Conservation (phyloP, 2,329 filamentous ascomycete species). For the Neocucurbitaria cava region DNA sequence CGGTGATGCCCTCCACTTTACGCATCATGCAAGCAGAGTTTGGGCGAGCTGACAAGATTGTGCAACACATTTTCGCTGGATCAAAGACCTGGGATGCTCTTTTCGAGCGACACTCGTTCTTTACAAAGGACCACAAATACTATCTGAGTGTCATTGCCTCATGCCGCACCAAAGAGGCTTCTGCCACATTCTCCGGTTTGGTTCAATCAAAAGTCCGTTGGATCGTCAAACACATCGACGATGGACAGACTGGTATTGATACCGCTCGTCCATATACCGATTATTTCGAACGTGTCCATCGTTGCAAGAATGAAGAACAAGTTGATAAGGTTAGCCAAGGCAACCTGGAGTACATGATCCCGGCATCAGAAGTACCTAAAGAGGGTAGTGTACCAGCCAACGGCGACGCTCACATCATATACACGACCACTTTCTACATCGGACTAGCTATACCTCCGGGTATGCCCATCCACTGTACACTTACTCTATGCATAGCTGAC, state of each 20-base stretch:
- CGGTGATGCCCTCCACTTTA: slow-evolving; percentile 86
- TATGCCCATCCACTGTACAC: slow-evolving; percentile 52
- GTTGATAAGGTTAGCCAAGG: slow-evolving; percentile 69
- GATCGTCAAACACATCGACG: slow-evolving; percentile 82
- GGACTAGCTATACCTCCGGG: slow-evolving; percentile 81
- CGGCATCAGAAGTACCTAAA: slow-evolving; percentile 56
- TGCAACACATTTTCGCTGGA: slow-evolving; percentile 78
- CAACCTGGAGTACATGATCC: slow-evolving; percentile 66
- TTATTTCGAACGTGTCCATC: slow-evolving; percentile 83
- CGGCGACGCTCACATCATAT: slow-evolving; percentile 64
- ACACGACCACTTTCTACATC: slow-evolving; percentile 94
- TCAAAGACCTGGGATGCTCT: slow-evolving; percentile 84
- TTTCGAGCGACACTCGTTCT: slow-evolving; percentile 91
- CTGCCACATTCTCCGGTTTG: slow-evolving; percentile 87
- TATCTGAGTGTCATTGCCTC: slow-evolving; percentile 89
- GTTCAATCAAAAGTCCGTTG: slow-evolving; percentile 93
- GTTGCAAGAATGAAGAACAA: slow-evolving; percentile 68
- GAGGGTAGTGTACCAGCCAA: slow-evolving; percentile 41
- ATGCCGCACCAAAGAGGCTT: slow-evolving; percentile 81
- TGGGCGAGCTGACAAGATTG: slow-evolving; percentile 76
- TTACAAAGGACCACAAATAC: slow-evolving; percentile 92
- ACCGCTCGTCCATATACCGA: slow-evolving; percentile 93
- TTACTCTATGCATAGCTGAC: slow-evolving; percentile 7
- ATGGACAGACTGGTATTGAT: slow-evolving; percentile 74
- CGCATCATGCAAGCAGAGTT: slow-evolving; percentile 84